phyloP scores from a whole-genome alignment of 1,284 basidiomycete species.

The Bondarzewia mesenterica region DNA sequence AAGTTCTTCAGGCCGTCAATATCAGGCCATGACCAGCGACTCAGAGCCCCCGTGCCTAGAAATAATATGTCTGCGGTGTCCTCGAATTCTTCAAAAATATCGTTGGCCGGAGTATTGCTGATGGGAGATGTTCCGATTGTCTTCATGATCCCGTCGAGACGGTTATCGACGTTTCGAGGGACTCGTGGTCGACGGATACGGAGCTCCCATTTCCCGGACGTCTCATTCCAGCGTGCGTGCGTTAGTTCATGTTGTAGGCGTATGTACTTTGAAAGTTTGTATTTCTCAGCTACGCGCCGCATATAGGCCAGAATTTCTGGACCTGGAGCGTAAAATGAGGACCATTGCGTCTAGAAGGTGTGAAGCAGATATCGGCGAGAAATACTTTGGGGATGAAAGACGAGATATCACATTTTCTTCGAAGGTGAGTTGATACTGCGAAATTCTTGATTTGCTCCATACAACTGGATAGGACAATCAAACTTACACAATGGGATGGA shows the following conservation, averaged over 20 bases:
- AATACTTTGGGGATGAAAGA: background rate
- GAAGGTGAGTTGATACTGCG: slow-evolving; percentile 54
- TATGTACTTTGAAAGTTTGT: slow-evolving; percentile 44
- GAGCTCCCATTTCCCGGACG: slow-evolving; percentile 44
- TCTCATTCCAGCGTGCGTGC: slow-evolving; percentile 42
- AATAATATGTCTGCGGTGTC: slow-evolving; percentile 47
- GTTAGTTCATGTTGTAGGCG: slow-evolving; percentile 46
- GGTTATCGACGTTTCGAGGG: background rate
- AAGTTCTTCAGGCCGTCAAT: slow-evolving; percentile 45
- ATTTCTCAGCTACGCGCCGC: slow-evolving; percentile 47
- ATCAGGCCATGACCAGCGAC: slow-evolving; percentile 52
- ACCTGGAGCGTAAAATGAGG: slow-evolving; percentile 49
- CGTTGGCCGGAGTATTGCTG: slow-evolving; percentile 8
- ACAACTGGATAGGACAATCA: background rate
- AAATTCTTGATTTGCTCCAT: background rate
- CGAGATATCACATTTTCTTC: slow-evolving; percentile 34
- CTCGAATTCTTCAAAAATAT: slow-evolving; percentile 35
- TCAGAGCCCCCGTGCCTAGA: slow-evolving; percentile 39
- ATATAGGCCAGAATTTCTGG: slow-evolving; percentile 49
- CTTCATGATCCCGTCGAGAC: background rate
- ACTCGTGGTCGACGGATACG: slow-evolving; percentile 25
- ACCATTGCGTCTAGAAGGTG: slow-evolving; percentile 42
- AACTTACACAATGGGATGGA: slow-evolving; percentile 41
- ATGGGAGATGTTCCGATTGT: background rate
- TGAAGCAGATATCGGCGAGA: background rate